These are phyloP conservation scores for Anethum foeniculum DNA, from an alignment of 140 eudicot genomes.

Conservation along the genomic window DNA sequence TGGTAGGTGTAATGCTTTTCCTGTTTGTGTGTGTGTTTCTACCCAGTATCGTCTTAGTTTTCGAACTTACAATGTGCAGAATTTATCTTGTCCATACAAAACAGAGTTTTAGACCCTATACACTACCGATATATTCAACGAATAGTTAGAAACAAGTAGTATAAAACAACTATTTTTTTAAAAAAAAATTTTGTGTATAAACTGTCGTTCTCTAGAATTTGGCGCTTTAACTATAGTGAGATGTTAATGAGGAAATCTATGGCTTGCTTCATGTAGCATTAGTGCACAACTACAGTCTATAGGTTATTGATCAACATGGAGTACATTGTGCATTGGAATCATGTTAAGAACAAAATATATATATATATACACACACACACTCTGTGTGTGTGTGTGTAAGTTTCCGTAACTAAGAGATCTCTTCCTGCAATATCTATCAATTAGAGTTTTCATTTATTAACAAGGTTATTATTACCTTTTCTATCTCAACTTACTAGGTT, in stretches of 20 bases:
- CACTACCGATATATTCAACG: background rate
- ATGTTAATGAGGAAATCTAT: background rate
- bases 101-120: background rate
- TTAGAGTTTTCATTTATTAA: background rate
- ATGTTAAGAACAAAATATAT: no score
- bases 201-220: background rate
- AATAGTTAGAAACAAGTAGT: background rate
- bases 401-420: background rate
- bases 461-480: background rate
- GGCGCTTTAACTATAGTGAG: background rate
- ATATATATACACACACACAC: no score
- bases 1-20: background rate
- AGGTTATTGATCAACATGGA: background rate
- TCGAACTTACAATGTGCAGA: background rate
- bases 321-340: background rate
- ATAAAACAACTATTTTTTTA: background rate
- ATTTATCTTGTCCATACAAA: background rate
- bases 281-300: background rate
- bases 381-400: background rate
- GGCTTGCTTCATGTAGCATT: background rate
- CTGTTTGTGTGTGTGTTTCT: background rate
- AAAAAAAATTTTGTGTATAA: background rate
- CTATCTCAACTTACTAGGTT: conserved; percentile 37
- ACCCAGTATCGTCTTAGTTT: background rate
- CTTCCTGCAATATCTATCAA: background rate